Conservation (phyloP, 2,329 filamentous ascomycete genomes). For the Sclerotinia glacialis region DNA sequence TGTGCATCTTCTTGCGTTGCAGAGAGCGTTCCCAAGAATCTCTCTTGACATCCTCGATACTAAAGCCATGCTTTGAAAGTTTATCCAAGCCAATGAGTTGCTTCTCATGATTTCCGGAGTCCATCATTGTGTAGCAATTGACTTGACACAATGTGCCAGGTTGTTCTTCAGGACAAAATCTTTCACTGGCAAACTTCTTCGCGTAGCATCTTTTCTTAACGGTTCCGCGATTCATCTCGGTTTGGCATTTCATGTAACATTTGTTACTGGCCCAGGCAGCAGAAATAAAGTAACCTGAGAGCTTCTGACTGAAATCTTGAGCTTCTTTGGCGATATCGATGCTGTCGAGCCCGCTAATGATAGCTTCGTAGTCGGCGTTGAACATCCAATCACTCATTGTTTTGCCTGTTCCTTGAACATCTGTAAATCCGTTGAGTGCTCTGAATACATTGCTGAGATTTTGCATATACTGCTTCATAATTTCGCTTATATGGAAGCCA, state of each 20-base stretch:
- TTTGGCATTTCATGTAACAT: constrained; percentile 20
- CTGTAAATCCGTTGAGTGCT: background rate
- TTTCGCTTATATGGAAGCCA: background rate
- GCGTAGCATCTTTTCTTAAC: background rate
- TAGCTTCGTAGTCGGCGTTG: background rate
- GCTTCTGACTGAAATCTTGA: background rate
- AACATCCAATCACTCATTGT: constrained; percentile 17
- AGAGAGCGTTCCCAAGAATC: constrained; percentile 3
- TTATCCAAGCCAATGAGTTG: background rate
- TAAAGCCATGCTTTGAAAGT: background rate
- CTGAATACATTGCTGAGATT: background rate
- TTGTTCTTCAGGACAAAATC: constrained; percentile 2
- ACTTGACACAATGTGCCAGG: constrained; percentile 17
- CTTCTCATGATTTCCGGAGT: constrained; percentile 8
- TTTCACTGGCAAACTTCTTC: background rate
- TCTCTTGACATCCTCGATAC: background rate
- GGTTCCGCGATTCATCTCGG: background rate
- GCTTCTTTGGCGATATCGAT: background rate
- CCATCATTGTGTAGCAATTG: constrained; percentile 18
- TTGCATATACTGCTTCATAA: background rate
- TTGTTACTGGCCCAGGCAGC: constrained; percentile 14
- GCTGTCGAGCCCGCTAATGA: background rate
- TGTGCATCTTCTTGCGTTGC: background rate
- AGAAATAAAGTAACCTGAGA: constrained; percentile 4
- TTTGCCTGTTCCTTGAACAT: background rate